Conservation (phyloP, 169 alveolate species). For the Neospora caninum region DNA sequence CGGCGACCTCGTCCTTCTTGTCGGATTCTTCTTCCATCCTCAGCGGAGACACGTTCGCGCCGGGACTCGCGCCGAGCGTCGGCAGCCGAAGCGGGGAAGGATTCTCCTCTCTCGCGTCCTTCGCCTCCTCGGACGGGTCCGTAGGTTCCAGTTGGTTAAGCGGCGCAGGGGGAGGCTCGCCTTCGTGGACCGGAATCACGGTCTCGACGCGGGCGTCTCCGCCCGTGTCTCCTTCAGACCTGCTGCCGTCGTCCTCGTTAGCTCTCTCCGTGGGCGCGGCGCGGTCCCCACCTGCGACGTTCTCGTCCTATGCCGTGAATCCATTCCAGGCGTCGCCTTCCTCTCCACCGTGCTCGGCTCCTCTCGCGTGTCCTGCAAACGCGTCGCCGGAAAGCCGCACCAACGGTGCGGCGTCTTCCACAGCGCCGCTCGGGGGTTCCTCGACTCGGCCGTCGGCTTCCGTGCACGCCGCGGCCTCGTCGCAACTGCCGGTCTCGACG, state of each 20-base stretch:
- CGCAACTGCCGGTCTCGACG: too few species aligned
- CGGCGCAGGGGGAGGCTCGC: background rate
- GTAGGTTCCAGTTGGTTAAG: background rate
- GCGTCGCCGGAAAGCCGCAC: too few species aligned
- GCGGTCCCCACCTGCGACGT: background rate
- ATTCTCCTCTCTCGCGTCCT: background rate
- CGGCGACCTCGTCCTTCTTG: background rate
- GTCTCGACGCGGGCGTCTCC: background rate
- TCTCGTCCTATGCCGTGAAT: too few species aligned
- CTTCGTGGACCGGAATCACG: background rate
- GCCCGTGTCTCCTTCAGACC: background rate
- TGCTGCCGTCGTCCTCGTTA: background rate
- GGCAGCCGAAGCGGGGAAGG: background rate
- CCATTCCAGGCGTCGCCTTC: too few species aligned
- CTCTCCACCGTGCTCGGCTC: too few species aligned
- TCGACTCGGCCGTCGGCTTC: too few species aligned
- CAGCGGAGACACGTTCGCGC: conserved; percentile 24
- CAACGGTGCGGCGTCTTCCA: too few species aligned
- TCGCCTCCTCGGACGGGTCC: background rate
- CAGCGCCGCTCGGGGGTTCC: too few species aligned
- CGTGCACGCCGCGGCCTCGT: too few species aligned
- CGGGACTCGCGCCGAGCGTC: background rate
- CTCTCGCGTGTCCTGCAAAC: too few species aligned
- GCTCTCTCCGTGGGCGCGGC: background rate
- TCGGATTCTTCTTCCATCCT: background rate